Evolutionary conservation across 192 early-diverging fungal genomes (phyloP), one percentile per base, ranked within the genome.

Genomic region (Jimgerdemannia flammicorona): DNA sequence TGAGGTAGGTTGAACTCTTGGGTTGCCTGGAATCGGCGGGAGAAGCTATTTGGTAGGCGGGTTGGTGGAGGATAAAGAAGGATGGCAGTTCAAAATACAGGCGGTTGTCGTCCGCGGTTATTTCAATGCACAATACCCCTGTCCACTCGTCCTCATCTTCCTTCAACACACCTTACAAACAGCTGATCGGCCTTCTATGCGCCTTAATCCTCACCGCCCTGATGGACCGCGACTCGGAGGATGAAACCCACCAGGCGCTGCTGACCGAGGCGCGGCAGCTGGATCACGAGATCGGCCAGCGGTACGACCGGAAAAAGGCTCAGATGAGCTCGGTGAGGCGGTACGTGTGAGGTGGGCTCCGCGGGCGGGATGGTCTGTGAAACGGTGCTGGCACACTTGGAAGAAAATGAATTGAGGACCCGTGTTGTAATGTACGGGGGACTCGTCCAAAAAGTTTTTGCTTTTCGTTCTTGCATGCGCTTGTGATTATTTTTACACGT

Each of bases 1-100:
- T 17, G 80, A 81, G 77, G 80, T 78, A 75, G 64, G 20, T 64
- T n/a, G n/a, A n/a, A n/a, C n/a, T n/a, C n/a, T n/a, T n/a, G n/a
- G n/a, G n/a, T n/a, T n/a, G n/a, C n/a, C n/a, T n/a, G n/a, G n/a
- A n/a, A n/a, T 0, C 29, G 29, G 29, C 29, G 29, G 29, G 29
- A 29, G 29, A 29, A 29, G 29, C 29, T 29, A 29, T 1, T 29
- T 29, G 29, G 29, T 29, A 29, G 29, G 29, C 29, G 29, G 29
- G 29, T 29, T 29, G 29, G 29, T 29, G 29, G 29, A 29, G 29
- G 29, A 29, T 29, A 29, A 29, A 29, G 29, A 29, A 29, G 29
- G 29, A 29, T 78, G 66, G 44, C 80, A 77, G 9, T 66, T 67
- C 64, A 65, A 65, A 39, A 29, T 29, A 70, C 73, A 78, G 70